phyloP scores from a whole-genome alignment of 768 basidiomycete genomes.

The Lepiota venenata region DNA sequence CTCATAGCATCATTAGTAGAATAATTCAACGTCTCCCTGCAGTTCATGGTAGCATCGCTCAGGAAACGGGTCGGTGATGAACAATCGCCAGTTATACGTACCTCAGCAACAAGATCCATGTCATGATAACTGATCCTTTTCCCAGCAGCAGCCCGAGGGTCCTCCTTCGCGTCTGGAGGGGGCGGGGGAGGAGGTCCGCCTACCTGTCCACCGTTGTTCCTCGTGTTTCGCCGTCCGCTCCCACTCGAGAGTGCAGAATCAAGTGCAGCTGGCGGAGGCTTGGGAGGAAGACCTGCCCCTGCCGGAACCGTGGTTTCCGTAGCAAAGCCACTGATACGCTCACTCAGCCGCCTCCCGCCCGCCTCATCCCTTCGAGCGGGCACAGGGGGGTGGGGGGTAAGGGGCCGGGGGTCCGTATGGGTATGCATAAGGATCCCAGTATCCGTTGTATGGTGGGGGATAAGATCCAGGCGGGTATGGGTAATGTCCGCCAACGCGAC shows the following conservation, averaged over 20 bases:
- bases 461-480: slow-evolving; percentile 35
- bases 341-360: slow-evolving; percentile 64
- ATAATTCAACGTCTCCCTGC: slow-evolving; percentile 61
- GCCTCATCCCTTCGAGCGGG: slow-evolving; percentile 54
- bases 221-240: slow-evolving; percentile 36
- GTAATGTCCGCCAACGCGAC: slow-evolving; percentile 23
- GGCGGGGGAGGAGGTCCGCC: slow-evolving; percentile 70
- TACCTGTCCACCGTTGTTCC: slow-evolving; percentile 30
- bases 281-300: slow-evolving; percentile 75
- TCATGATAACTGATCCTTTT: slow-evolving; percentile 93
- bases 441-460: slow-evolving; percentile 40
- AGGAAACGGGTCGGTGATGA: slow-evolving; percentile 5
- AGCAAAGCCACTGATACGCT: slow-evolving; percentile 78
- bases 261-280: slow-evolving; percentile 57
- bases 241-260: slow-evolving; percentile 53
- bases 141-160: slow-evolving; percentile 86
- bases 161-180: slow-evolving; percentile 87
- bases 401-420: slow-evolving; percentile 25
- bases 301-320: slow-evolving; percentile 49
- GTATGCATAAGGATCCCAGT: slow-evolving; percentile 43
- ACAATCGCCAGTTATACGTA: slow-evolving; percentile 22
- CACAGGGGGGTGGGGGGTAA: slow-evolving; percentile 33
- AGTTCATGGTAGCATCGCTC: slow-evolving; percentile 16
- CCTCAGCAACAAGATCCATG: slow-evolving; percentile 91
- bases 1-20: slow-evolving; percentile 30